These are phyloP conservation scores for Aspergillus sp. DNA, from an alignment of 2,329 filamentous ascomycete genomes.

Conservation along the genomic window DNA sequence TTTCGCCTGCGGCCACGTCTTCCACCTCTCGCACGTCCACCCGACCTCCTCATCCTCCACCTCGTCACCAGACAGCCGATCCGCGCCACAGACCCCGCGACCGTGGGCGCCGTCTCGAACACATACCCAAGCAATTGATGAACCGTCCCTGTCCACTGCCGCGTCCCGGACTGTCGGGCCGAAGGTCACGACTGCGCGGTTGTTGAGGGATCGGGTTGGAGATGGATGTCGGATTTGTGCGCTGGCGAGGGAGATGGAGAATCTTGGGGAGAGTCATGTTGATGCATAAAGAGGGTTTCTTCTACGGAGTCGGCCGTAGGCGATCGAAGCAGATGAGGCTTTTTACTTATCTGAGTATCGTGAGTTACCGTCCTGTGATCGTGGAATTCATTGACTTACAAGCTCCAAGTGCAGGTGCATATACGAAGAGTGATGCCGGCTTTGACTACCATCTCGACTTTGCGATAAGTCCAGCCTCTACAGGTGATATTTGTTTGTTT, in stretches of 20 bases:
- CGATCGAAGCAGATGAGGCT: background rate
- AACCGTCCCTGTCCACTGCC: conserved; percentile 19
- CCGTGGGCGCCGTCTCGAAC: conserved; percentile 18
- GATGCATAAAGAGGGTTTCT: background rate
- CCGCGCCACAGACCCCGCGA: conserved; percentile 23
- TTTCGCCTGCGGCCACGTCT: conserved; percentile 69
- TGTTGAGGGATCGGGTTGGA: conserved; percentile 69
- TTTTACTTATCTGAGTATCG: background rate
- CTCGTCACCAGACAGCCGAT: conserved; percentile 18
- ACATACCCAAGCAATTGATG: conserved; percentile 19
- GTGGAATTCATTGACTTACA: background rate
- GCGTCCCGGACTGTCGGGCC: conserved; percentile 65
- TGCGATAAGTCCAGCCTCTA: background rate
- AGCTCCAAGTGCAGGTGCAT: background rate
- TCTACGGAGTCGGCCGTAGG: background rate
- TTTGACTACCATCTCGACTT: background rate
- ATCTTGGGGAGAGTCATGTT: conserved; percentile 21
- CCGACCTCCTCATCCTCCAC: conserved; percentile 33
- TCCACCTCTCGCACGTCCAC: conserved; percentile 64
- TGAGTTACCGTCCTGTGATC: background rate
- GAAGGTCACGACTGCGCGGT: conserved; percentile 82
- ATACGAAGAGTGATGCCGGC: conserved; percentile 3
- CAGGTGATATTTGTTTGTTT: conserved; percentile 18
- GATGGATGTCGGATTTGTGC: conserved; percentile 42
- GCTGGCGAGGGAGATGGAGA: conserved; percentile 35